Percentiles rank a stretch among this genome's conserved stretches.
These are phyloP conservation scores for Fusarium globosum DNA, from an alignment of 2,329 filamentous ascomycete species.

Conservation along the genomic window DNA sequence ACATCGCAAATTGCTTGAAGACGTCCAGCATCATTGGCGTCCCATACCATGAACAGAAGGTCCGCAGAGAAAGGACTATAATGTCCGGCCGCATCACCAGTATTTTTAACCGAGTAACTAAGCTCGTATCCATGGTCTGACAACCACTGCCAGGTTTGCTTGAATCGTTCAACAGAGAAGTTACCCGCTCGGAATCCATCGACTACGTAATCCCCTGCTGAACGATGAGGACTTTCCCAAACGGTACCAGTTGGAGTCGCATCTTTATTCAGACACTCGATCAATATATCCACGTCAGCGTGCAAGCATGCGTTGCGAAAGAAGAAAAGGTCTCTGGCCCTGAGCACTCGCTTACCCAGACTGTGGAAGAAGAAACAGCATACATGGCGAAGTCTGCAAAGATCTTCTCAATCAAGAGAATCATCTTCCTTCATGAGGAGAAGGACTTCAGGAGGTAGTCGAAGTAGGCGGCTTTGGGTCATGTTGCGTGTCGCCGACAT, in stretches of 20 bases:
- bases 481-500: background rate
- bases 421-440: background rate
- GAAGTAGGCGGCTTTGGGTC: background rate
- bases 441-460: background rate
- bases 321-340: background rate
- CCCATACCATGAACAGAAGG: background rate
- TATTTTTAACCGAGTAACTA: background rate
- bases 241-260: background rate
- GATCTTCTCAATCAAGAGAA: background rate
- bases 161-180: background rate
- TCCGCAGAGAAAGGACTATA: background rate
- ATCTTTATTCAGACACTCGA: background rate
- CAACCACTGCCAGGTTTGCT: background rate
- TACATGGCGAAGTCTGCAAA: background rate
- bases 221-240: background rate
- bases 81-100: rapidly evolving
- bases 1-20: background rate
- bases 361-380: background rate
- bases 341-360: background rate
- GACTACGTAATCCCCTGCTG: background rate
- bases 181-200: background rate
- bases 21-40: background rate
- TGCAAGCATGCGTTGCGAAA: background rate
- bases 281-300: background rate
- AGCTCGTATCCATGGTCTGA: background rate